Base-by-base conservation (phyloP, 305 asterid genomes). In the Fraxinus velutina region DNA sequence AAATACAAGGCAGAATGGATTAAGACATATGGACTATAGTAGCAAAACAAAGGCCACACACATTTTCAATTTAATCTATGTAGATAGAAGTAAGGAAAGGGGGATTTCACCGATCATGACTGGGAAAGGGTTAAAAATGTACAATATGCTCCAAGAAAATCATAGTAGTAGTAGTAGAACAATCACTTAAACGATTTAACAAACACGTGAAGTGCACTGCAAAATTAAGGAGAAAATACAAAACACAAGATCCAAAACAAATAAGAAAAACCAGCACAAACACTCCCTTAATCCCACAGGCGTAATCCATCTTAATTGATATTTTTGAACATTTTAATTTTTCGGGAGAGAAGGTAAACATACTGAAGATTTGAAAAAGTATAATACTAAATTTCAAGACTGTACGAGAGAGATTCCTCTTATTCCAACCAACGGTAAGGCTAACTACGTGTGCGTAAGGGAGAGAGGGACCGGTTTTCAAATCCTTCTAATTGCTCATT, bases 201-300 rank as follows among this genome's bases (percentile, higher is more conserved):
- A 82, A 82, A 84, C 86, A 86, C 78, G 57, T 84, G 72, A 84
- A 68, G 78, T 74, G 86, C 86, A 70, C 50, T 2, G 1, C 0
- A 9, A 27, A 10, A n/a, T 30, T 73, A n/a, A 33, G n/a, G 24
- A 6, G 29, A 2, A 5, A 5, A 0, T 0, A 6, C 0, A 15
- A 4, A 2, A 72, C 6, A 15, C 36, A 50, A 33, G 64, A 73
- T 13, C 33, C 30, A 13, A 30, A 30, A 80, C 47, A 27, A 57
- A n/a, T 0, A 52, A 30, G 29, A 44, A 17, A 66, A 27, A 21
- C 74, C 72, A 8, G 12, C 19, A 17, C 2, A 66, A 29, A 21
- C 15, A 76, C 47, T 13, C 39, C 33, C 37, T 33, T 27, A 10
- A 33, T 70, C 79, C 66, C 57, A 47, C 75, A 1, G 4, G 70